Evolutionary conservation across 495 filamentous ascomycete genomes (phyloP).

Genomic region (Evernia prunastri): DNA sequence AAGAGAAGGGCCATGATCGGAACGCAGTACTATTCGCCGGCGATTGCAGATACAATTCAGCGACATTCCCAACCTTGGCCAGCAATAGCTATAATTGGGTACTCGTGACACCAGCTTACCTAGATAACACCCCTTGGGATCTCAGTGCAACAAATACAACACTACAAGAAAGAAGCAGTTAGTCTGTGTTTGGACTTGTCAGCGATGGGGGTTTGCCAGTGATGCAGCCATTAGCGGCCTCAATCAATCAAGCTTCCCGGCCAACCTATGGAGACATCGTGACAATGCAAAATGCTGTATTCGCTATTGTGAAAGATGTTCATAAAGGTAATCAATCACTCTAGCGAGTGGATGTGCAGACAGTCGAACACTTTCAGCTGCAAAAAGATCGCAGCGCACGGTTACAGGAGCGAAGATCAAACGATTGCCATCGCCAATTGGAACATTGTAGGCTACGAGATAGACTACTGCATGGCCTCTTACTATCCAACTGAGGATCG

Average conservation of each 20-base stretch:
- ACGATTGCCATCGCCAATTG: neutral
- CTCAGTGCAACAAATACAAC: constrained; percentile 2
- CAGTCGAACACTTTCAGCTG: constrained; percentile 7
- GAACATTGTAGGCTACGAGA: constrained; percentile 15
- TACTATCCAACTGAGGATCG: constrained; percentile 30
- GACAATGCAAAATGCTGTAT: neutral
- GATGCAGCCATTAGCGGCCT: constrained; percentile 7
- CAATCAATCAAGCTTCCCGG: constrained; percentile 22
- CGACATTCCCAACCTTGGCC: constrained; percentile 36
- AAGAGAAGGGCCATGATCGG: neutral
- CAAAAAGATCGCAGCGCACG: constrained; percentile 3
- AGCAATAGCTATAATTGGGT: constrained; percentile 35
- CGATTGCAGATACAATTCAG: constrained; percentile 36
- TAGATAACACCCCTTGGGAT: constrained; percentile 1
- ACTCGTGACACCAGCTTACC: constrained; percentile 31
- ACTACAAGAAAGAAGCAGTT: constrained; percentile 1
- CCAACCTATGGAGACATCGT: neutral
- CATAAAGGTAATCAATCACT: neutral
- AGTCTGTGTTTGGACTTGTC: neutral
- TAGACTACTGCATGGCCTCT: constrained; percentile 37
- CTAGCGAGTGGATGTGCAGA: constrained; percentile 7
- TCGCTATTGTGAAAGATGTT: neutral
- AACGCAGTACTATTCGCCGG: neutral
- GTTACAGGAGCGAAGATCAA: neutral
- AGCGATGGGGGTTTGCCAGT: neutral